Evolutionary conservation across 2,329 filamentous ascomycete species (phyloP), one percentile per base, ranked within the genome.

Genomic region (Escovopsis weberi): DNA sequence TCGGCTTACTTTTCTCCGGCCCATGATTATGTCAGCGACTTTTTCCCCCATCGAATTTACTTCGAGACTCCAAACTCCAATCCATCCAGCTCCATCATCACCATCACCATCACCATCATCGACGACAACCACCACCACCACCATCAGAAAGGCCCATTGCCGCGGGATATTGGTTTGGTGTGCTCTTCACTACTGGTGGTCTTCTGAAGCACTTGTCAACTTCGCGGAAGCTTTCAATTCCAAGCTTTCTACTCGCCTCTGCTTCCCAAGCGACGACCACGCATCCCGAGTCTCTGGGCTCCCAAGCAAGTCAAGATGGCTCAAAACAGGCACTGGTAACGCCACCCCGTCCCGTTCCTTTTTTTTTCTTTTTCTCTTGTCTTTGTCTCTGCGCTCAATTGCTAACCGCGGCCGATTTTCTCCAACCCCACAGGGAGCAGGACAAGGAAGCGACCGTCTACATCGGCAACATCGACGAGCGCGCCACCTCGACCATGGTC

Each of bases 401-500:
- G 23, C 23, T 23, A 5, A 23, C 23, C n/a, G n/a, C n/a, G n/a
- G 23, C 23, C 23, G 5, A 23, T 23, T 5, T 37, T 34, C 30
- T 6, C 9, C 28, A 15, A 38, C 26, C 38, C 26, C 30, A 40
- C 51, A 88, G 83, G 85, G 86, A 95, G 61, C 89, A 96, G 70
- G 89, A 96, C 65, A 95, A 95, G 64, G 89, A 96, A 66, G 87
- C 87, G 53, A 96, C 91, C 36, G 85, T 96, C 61, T 98, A 98
- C 64, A 85, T 96, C 53, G 91, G 91, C 59, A 96, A 96, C 63
- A 86, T 98, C 56, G 91, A 98, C 68, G 91, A 98, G 70, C 86
- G 91, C 61, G 85, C 91, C 51, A 82, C 82, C 38, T 86, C 94
- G 59, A 80, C 82, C 53, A 75, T 94, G 52, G 79, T 98, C 52